Base-by-base conservation (phyloP, 768 basidiomycete genomes). In the Tulasnella sp. region DNA sequence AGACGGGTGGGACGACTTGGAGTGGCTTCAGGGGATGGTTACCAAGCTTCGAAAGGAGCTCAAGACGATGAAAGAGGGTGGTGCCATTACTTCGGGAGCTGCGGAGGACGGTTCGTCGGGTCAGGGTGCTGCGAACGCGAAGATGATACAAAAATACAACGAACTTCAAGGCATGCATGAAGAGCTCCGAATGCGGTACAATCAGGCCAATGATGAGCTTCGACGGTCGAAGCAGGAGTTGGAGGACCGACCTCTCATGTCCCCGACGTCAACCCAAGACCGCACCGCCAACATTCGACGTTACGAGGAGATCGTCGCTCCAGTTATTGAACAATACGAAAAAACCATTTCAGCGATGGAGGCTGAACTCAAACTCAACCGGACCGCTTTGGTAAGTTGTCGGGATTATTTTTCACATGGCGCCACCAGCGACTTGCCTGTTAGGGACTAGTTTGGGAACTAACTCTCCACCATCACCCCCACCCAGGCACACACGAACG, bases 271-370 rank as follows among this genome's bases (percentile, higher is more conserved):
- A 29, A 45, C 40, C 37, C 39, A 42, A 11, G 42, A 73, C 37
- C 72, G 52, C 34, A 40, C 38, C 8, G 77, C 68, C 25, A 45
- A 58, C 40, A 92, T 90, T 3, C 90, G 86, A 77, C 91, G 90
- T 80, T 94, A 94, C 80, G 94, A 94, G 81, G 94, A 94, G 83
- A 95, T 93, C 78, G 96, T 99, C 29, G 96, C 95, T 19, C 97
- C 97, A 1, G 96, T 99, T 79, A 97, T 99, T 72, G 93, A 97
- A 83, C 96, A 98, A 84, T 99, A 99, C 83, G 97, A 99, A 86
- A 95, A 97, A 86, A 94, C 95, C 0, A 97, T 99, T 79, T 88
- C 90, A 54, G 91, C 94, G 2, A 92, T 99, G 87, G 97, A 99
- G 83, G 93, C 93, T 0, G 95, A 97, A 83, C 86, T 97, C 73